Evolutionary conservation across 1,284 basidiomycete genomes (phyloP), one percentile per base, ranked within the genome.

Genomic region (Coriolopsis trogii): DNA sequence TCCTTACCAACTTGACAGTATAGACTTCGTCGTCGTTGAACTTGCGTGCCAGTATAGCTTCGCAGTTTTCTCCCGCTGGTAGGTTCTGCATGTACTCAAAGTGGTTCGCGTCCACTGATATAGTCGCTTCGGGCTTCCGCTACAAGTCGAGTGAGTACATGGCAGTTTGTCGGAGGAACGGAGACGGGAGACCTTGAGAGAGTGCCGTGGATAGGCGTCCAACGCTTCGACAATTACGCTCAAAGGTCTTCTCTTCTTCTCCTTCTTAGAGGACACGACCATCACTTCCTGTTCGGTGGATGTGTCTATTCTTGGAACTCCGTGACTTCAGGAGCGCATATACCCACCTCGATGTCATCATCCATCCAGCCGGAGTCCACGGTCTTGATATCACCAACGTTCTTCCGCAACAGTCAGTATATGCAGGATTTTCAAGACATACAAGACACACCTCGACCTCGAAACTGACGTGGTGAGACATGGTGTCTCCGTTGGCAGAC

Each of bases 1-100:
- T 87, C 16, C 77, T 77, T 59, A 84, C 79, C 3, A 81, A 77
- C 65, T 86, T 87, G 71, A 87, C 76, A 9, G 81, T 81, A 62
- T 79, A 81, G 5, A 84, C 66, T 13, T 67, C 56, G 3, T 66
- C 59, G 6, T 60, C 62, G 25, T 64, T 60, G 15, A 37, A 31
- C 46, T 58, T 58, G 36, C 63, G 51, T 9, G 58, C 59, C n/a
- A 63, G 26, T 6, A 60, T 38, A 12, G 48, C 15, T 20, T 63
- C 59, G 2, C 56, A 56, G 2, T 4, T n/a, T 9, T 37, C 43
- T 2, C 28, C 21, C 3, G 46, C 26, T n/a, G 16, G n/a, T 8
- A 62, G 18, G 4, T 38, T 46, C 9, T 52, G 50, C 31, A 62
- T 58, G 23, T 57, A 59, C 36, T 64, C 63, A 43, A 64, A 61